phyloP scores from a whole-genome alignment of 345 rosid genomes.

The Cardamine occulta region DNA sequence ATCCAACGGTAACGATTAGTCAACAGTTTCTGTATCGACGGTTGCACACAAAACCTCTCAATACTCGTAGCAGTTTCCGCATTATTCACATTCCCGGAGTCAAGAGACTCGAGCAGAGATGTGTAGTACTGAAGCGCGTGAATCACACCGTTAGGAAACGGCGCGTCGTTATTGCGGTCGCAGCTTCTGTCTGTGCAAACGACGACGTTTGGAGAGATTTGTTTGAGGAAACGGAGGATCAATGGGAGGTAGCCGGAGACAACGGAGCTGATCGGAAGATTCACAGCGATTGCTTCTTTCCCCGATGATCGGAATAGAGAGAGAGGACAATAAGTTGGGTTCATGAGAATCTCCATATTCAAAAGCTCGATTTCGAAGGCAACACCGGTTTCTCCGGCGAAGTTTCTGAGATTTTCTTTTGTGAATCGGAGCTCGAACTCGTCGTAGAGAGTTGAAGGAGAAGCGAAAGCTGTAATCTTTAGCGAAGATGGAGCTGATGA shows the following conservation, averaged over 20 bases:
- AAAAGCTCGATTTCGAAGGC: conserved; percentile 64
- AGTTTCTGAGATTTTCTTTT: conserved; percentile 60
- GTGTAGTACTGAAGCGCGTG: conserved; percentile 68
- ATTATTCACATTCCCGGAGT: conserved; percentile 57
- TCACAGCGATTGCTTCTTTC: conserved; percentile 68
- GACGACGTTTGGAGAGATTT: conserved; percentile 76
- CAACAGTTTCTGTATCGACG: conserved; percentile 64
- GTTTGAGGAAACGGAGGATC: conserved; percentile 68
- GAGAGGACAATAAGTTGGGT: conserved; percentile 42
- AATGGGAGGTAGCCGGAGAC: conserved; percentile 55
- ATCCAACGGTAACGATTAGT: conserved; percentile 61
- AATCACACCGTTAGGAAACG: conserved; percentile 69
- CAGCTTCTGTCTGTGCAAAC: conserved; percentile 77
- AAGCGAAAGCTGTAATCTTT: conserved; percentile 75
- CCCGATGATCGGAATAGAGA: conserved; percentile 46
- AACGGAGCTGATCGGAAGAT: conserved; percentile 68
- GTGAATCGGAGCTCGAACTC: conserved; percentile 69
- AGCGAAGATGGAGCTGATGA: conserved; percentile 50
- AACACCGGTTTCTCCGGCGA: conserved; percentile 63
- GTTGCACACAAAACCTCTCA: conserved; percentile 73
- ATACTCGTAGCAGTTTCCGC: conserved; percentile 63
- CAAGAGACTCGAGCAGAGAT: conserved; percentile 74
- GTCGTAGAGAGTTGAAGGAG: conserved; percentile 52
- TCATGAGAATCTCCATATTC: conserved; percentile 53
- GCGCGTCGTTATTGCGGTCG: conserved; percentile 63